Evolutionary conservation across 495 filamentous ascomycete species (phyloP).

Genomic region (Hypoxylon fuscum): DNA sequence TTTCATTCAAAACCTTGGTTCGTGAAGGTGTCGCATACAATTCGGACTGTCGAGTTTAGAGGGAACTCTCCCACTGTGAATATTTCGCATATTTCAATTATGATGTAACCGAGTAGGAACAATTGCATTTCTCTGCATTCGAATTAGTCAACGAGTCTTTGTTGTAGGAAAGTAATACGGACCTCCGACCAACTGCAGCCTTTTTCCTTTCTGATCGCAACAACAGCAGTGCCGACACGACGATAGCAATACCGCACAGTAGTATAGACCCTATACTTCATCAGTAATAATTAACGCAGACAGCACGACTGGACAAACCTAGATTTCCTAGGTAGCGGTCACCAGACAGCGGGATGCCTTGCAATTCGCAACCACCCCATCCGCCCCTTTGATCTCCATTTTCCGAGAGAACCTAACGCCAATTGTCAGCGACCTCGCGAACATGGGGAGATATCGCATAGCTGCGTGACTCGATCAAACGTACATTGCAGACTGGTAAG

Average conservation of each 20-base stretch:
- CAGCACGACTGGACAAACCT: conserved; percentile 63
- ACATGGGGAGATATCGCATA: conserved; percentile 29
- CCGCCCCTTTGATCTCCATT: conserved; percentile 57
- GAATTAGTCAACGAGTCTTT: conserved; percentile 34
- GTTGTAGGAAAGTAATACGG: conserved; percentile 31
- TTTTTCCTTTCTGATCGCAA: conserved; percentile 89
- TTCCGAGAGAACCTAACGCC: conserved; percentile 55
- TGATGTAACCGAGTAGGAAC: conserved; percentile 85
- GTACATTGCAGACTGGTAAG: conserved; percentile 94
- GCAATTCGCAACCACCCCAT: conserved; percentile 72
- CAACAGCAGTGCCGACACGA: conserved; percentile 69
- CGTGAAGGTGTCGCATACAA: conserved; percentile 57
- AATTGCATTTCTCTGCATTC: conserved; percentile 89
- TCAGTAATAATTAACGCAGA: conserved; percentile 2
- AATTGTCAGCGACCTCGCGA: conserved; percentile 18
- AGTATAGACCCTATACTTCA: conserved; percentile 81
- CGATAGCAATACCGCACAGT: conserved; percentile 79
- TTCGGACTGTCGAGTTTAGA: conserved; percentile 68
- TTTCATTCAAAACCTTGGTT: not conserved
- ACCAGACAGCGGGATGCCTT: conserved; percentile 73
- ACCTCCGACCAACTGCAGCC: conserved; percentile 95
- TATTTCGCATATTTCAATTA: conserved; percentile 94
- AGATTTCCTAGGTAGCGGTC: conserved; percentile 79
- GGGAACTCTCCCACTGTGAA: conserved; percentile 94
- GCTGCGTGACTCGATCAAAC: conserved; percentile 51